Evolutionary conservation across 805 yeast genomes (phyloP), one percentile per base, ranked within the genome.

Genomic region (Ogataea chonburiensis): DNA sequence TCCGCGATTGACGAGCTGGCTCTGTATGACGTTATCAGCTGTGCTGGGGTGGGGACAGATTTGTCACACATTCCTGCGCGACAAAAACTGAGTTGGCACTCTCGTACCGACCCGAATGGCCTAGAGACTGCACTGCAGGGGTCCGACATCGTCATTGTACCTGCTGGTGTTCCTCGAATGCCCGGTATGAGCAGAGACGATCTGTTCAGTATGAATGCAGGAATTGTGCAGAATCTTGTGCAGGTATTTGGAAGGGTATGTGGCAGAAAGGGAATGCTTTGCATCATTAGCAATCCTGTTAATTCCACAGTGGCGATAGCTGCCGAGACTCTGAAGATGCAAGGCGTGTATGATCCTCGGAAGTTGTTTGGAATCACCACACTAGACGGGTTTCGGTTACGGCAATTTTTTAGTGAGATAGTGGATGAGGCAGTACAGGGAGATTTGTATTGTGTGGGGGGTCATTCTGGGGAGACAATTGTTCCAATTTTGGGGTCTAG

Each of bases 391-490:
- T 70, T 74, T 31, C 67, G 81, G 59, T 86, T 96, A 38, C 82
- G 86, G 60, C 79, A 86, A 31, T 87, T 86, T 63, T 64, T 81
- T 43, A 72, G 86, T 32, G 77, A 76, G 50, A 61, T 75, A 31
- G 63, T 64, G n/a, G 26, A 21, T 39, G 29, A 67, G 75, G 46
- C 70, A 83, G 34, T 71, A 67, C 46, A 71, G 68, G 50, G 68
- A 83, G 38, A 81, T 84, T 19, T 96, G 86, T 36, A 22, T 28
- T 19, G 37, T 17, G 68, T 87, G 48, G 96, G 96, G 43, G 96
- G 96, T 30, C 96, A 87, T 71, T 85, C 95, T 24, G 96, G 96
- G 45, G 89, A 82, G 58, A 87, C 96, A 34, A 87, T 87, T 55
- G 91, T 87, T 29, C 96, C 96, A 34, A 57, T 71, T 5, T 74